Evolutionary conservation across 2,329 filamentous ascomycete species (phyloP), one percentile per base, ranked within the genome.

Genomic region (Drechslerella dactyloides): DNA sequence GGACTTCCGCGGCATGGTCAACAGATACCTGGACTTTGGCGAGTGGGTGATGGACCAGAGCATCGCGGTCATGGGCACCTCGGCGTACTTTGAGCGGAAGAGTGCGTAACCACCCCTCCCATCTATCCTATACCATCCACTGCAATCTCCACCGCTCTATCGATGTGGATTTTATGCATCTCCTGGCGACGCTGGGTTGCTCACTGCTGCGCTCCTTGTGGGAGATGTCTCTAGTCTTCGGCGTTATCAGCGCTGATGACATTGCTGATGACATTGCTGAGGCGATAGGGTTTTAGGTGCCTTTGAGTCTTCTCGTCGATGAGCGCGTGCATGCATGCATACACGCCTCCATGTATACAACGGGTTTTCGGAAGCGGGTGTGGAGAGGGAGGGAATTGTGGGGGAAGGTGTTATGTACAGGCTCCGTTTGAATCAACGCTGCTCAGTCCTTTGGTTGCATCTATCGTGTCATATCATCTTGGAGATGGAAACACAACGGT

Each of bases 1-100:
- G 97, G 21, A 97, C 90, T 77, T 92, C 89, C 15, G 90, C 90
- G 73, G 89, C 88, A 73, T 87, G 89, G 54, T 89, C 88, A 17
- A 93, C 92, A 69, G 89, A 93, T 30, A 96, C 81, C 80, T 99
- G 91, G 10, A 97, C 91, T 79, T 97, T 17, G 94, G 94, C 77
- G 94, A 99, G 83, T 96, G 92, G 87, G 90, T 97, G 75, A 96
- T 99, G 92, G 94, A 99, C 81, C 90, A 96, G 82, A 96, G 92
- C 30, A 91, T 97, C 33, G 93, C 93, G 44, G 86, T 97, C 65
- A 90, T 96, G 79, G 90, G 91, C 46, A 89, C 90, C 54, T 96
- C 90, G 79, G 86, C 89, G 70, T 99, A 88, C 82, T 99, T 99
- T 80, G 93, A 97, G 83, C 86, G 94, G 78, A 93, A 87, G 80